phyloP scores from a whole-genome alignment of 805 yeast species.

The Alloascoidea africana region DNA sequence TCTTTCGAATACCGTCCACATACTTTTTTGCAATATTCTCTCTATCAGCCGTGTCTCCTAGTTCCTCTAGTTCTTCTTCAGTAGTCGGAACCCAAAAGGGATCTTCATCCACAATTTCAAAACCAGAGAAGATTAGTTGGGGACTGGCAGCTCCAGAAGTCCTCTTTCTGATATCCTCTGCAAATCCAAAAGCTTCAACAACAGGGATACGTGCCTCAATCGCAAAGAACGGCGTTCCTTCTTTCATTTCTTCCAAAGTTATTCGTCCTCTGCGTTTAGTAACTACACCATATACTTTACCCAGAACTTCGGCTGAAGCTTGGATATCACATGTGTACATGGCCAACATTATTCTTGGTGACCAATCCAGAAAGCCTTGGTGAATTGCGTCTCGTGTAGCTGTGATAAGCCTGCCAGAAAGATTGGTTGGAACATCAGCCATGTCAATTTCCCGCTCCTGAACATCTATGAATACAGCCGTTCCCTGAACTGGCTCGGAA shows the following conservation, averaged over 20 bases:
- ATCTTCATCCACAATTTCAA: constrained; percentile 73
- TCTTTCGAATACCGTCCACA: constrained; percentile 65
- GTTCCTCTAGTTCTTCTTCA: constrained; percentile 85
- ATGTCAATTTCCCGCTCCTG: constrained; percentile 13
- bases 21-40: constrained; percentile 84
- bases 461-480: constrained; percentile 33
- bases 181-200: constrained; percentile 90
- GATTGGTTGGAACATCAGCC: constrained; percentile 20
- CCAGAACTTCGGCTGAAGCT: constrained; percentile 86
- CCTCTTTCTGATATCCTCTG: constrained; percentile 84
- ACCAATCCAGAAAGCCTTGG: constrained; percentile 56
- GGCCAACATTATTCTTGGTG: constrained; percentile 85
- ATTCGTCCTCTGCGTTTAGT: constrained; percentile 80
- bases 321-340: constrained; percentile 92
- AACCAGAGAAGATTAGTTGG: constrained; percentile 83
- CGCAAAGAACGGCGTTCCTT: constrained; percentile 93
- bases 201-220: constrained; percentile 81
- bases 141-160: constrained; percentile 98
- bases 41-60: constrained; percentile 85
- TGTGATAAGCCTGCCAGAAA: constrained; percentile 62
- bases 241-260: constrained; percentile 88
- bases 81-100: constrained; percentile 99
- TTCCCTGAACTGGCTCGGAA: constrained; percentile 78
- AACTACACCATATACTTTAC: constrained; percentile 89
- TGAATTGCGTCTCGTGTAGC: constrained; percentile 62